Conservation (phyloP, 2,329 filamentous ascomycete species). For the Thelonectria discophora region DNA sequence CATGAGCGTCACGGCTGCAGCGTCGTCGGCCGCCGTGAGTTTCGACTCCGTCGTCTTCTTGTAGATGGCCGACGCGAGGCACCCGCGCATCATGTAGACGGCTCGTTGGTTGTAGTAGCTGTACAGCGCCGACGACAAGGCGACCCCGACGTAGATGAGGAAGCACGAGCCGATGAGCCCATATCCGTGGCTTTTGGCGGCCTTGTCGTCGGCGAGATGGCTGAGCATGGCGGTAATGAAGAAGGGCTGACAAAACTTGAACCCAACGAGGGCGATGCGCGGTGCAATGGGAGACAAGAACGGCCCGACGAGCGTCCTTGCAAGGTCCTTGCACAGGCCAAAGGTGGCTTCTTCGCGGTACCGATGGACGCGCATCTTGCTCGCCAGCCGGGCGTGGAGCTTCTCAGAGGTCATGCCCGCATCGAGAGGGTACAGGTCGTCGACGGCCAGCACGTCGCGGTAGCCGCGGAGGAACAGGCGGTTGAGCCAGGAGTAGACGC, state of each 20-base stretch:
- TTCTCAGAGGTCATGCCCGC: constrained; percentile 36
- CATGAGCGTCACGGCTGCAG: constrained; percentile 57
- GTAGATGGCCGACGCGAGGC: constrained; percentile 47
- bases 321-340: constrained; percentile 45
- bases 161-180: constrained; percentile 54
- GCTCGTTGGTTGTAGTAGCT: constrained; percentile 50
- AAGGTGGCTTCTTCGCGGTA: constrained; percentile 36
- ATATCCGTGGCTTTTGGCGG: constrained; percentile 45
- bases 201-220: constrained; percentile 43
- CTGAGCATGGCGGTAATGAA: constrained; percentile 51
- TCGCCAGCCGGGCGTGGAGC: constrained; percentile 31
- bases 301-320: constrained; percentile 43
- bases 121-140: constrained; percentile 51
- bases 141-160: constrained; percentile 53
- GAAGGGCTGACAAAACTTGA: constrained; percentile 55
- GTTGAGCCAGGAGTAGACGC: constrained; percentile 49
- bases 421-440: constrained; percentile 50
- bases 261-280: constrained; percentile 50
- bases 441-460: constrained; percentile 42
- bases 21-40: constrained; percentile 47
- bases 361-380: constrained; percentile 38
- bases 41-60: constrained; percentile 46
- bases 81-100: constrained; percentile 45
- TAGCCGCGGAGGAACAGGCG: constrained; percentile 50
- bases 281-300: constrained; percentile 49